Conservation (phyloP, 2,329 filamentous ascomycete genomes). For the Venturia nashicola region DNA sequence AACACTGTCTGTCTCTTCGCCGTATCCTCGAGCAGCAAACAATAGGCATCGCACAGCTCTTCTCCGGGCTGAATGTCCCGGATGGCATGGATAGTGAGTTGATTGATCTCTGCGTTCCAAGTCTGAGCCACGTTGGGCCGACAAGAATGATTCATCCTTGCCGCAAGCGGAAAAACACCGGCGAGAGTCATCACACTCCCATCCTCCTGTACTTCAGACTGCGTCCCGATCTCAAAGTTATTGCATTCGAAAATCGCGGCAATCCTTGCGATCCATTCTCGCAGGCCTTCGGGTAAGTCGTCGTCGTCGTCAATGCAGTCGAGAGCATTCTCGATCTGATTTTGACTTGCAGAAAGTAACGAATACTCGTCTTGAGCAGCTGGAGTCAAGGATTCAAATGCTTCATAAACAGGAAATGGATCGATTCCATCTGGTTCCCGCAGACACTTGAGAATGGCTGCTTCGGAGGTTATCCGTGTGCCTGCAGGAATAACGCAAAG, state of each 20-base stretch:
- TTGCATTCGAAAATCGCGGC: slow-evolving; percentile 6
- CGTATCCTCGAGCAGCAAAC: slow-evolving; percentile 10
- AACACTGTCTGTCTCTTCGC: slow-evolving; percentile 13
- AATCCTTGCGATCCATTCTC: slow-evolving; percentile 2
- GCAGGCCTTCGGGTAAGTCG: neutral
- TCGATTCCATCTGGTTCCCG: slow-evolving; percentile 7
- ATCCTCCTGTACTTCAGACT: slow-evolving; percentile 1
- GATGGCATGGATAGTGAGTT: slow-evolving; percentile 7
- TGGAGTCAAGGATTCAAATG: slow-evolving; percentile 1
- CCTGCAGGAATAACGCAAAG: slow-evolving; percentile 22
- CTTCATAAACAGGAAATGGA: slow-evolving; percentile 7
- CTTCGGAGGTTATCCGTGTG: slow-evolving; percentile 20
- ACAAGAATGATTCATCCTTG: slow-evolving; percentile 9
- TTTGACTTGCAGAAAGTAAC: slow-evolving; percentile 1
- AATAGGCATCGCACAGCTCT: slow-evolving; percentile 9
- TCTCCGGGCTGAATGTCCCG: slow-evolving; percentile 7
- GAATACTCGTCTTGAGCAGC: neutral
- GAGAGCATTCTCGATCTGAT: slow-evolving; percentile 3
- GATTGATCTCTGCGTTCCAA: neutral
- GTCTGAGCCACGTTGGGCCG: slow-evolving; percentile 7
- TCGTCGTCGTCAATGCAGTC: slow-evolving; percentile 8
- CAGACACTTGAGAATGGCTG: neutral
- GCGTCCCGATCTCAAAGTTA: neutral
- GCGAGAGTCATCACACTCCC: neutral
- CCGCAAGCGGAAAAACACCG: slow-evolving; percentile 6